Evolutionary conservation across 1,284 basidiomycete species (phyloP), one percentile per base, ranked within the genome.

Genomic region (Cryptococcus sp.): DNA sequence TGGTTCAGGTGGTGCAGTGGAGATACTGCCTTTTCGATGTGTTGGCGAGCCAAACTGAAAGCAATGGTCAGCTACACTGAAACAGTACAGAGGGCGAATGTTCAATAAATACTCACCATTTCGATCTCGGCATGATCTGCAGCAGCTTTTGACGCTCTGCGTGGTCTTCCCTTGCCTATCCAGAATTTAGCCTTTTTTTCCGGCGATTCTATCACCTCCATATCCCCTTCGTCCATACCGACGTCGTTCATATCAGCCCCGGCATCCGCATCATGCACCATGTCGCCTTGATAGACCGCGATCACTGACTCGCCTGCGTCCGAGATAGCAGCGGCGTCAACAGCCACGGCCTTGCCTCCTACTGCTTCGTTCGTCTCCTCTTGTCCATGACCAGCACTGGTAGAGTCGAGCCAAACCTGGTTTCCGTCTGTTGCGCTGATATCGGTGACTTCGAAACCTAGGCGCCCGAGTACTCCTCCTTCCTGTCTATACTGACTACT

Each of bases 181-280:
- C 67, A 71, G 47, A 69, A 71, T 45, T 63, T 59, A 26, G 58
- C 52, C 46, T 64, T 64, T 60, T 69, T 63, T 25, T 65, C 61
- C 6, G 60, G 59, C 8, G 58, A 60, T 16, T 67, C 63, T 39
- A 67, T 46, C 5, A 65, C 38, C 49, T 67, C 65, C 41, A 66
- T 48, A 17, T 61, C 64, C 22, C 39, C 50, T 37, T 41, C 40
- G 26, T n/a, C n/a, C 41, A 6, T 20, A 19, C n/a, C 8, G 41
- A 13, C 22, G 41, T 1, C 22, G 41, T 16, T 44, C 41, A 8
- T 7, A 44, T 44, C 29, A 10, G 13, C 29, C 29, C 29, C 29
- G 13, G 8, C 29, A 34, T 34, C 29, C 5, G 29, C 29, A 34
- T 34, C 29, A 34, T 34, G 13, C 8, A 13, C 13, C 29, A 34